These are phyloP conservation scores for Eucalyptus urophylla DNA, from an alignment of 345 rosid genomes.

Conservation along the genomic window DNA sequence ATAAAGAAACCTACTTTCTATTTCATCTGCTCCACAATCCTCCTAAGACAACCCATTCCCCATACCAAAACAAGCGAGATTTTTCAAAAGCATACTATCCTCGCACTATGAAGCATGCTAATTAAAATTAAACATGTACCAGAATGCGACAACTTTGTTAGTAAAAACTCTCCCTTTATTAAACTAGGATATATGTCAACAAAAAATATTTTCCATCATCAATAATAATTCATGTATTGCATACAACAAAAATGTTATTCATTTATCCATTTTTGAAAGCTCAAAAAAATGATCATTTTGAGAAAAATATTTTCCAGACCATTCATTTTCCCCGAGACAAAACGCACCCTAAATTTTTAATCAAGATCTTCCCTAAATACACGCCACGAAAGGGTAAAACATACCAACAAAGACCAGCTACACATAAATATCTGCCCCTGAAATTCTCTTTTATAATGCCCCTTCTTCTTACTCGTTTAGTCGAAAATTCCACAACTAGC, in stretches of 20 bases:
- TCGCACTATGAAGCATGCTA: background rate
- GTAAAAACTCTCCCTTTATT: background rate
- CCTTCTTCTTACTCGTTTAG: background rate
- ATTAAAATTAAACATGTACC: background rate
- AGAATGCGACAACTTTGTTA: background rate
- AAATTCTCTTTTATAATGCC: background rate
- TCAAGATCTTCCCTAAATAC: background rate
- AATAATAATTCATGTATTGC: too few relatives aligned
- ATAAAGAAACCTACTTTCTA: background rate
- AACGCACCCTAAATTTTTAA: background rate
- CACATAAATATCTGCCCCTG: background rate
- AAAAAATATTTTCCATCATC: too few relatives aligned
- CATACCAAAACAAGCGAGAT: background rate
- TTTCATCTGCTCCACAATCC: background rate
- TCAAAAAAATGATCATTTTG: too few relatives aligned
- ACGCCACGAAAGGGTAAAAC: background rate
- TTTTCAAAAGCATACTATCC: background rate
- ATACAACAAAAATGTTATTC: background rate
- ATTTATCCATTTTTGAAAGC: too few relatives aligned
- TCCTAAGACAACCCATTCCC: background rate
- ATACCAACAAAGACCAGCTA: background rate
- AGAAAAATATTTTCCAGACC: too few relatives aligned
- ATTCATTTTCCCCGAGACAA: too few relatives aligned
- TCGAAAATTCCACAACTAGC: background rate
- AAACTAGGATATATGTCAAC: background rate